Percentiles rank a stretch among this genome's conserved stretches.
Conservation (phyloP, 2,329 filamentous ascomycete genomes). For the Ceratocystis albifundus region DNA sequence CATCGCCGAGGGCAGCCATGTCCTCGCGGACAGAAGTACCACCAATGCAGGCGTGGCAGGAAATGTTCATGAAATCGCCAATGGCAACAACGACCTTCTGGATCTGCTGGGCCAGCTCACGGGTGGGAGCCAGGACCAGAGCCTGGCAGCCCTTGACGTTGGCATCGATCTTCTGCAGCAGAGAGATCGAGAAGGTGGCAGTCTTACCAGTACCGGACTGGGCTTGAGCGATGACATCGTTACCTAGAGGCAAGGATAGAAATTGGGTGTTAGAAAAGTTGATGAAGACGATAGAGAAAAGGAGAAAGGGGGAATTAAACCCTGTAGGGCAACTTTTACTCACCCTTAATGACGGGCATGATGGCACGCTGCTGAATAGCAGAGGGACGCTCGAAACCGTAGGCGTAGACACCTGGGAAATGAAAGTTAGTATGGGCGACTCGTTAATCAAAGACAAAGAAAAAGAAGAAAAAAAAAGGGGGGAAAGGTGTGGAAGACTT, state of each 20-base stretch:
- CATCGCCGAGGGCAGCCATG: conserved; percentile 94
- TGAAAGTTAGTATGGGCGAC: neutral
- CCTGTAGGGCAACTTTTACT: conserved; percentile 30
- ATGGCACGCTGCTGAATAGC: conserved; percentile 99
- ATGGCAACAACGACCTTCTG: conserved; percentile 99
- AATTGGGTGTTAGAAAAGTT: neutral
- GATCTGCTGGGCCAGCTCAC: conserved; percentile 97
- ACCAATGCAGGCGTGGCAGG: conserved; percentile 98
- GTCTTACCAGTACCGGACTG: conserved; percentile 99
- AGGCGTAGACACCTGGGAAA: conserved; percentile 76
- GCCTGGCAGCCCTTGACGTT: conserved; percentile 95
- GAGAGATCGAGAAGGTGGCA: conserved; percentile 97
- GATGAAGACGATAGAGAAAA: neutral
- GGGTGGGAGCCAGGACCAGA: conserved; percentile 91
- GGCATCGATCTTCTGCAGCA: conserved; percentile 96
- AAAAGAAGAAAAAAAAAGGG: neutral
- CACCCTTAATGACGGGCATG: conserved; percentile 99
- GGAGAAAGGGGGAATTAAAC: neutral
- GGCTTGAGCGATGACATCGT: conserved; percentile 98
- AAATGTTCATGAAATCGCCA: conserved; percentile 98
- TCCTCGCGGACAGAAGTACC: conserved; percentile 96
- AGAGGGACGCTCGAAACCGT: conserved; percentile 99
- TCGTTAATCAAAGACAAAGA: neutral
- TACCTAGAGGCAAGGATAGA: conserved; percentile 42
- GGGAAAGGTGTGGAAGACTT: conserved; percentile 29